Percentiles rank a stretch among this genome's conserved stretches.
phyloP scores from a whole-genome alignment of 2,329 filamentous ascomycete genomes.

The Colletotrichum sidae region DNA sequence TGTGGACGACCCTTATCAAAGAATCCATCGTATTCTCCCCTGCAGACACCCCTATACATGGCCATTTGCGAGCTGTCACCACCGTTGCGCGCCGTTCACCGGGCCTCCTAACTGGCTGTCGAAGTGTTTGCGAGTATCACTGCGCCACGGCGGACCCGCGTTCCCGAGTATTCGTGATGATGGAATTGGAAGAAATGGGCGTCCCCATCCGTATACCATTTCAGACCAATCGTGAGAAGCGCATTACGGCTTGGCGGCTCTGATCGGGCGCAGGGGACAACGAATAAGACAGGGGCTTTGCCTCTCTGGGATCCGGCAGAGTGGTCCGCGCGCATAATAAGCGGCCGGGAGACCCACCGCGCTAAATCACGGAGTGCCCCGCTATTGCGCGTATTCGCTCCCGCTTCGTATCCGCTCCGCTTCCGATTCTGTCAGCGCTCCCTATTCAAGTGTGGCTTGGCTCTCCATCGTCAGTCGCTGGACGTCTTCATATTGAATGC shows the following conservation, averaged over 20 bases:
- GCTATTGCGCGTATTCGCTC: conserved; percentile 34
- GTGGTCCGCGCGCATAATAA: conserved; percentile 8
- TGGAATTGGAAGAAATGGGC: neutral
- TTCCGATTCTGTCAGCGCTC: neutral
- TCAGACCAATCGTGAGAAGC: conserved; percentile 6
- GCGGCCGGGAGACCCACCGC: conserved; percentile 2
- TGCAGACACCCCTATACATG: neutral
- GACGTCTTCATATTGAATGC: conserved; percentile 2
- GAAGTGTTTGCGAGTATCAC: conserved; percentile 9
- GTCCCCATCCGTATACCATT: conserved; percentile 5
- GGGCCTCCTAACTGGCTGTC: neutral
- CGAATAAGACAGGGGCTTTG: neutral
- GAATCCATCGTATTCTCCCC: neutral
- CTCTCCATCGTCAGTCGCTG: too few species aligned
- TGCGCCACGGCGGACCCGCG: conserved; percentile 21
- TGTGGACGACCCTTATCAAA: neutral
- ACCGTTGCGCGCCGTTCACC: neutral
- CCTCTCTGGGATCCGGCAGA: neutral
- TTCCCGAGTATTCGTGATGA: conserved; percentile 13
- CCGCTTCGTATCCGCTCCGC: conserved; percentile 6
- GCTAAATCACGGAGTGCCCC: neutral
- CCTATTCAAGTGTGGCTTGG: neutral
- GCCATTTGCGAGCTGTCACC: conserved; percentile 3
- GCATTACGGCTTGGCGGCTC: conserved; percentile 11
- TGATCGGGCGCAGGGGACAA: conserved; percentile 5